Evolutionary conservation across 2,329 filamentous ascomycete species (phyloP).

Genomic region (Atkinsonella texensis): DNA sequence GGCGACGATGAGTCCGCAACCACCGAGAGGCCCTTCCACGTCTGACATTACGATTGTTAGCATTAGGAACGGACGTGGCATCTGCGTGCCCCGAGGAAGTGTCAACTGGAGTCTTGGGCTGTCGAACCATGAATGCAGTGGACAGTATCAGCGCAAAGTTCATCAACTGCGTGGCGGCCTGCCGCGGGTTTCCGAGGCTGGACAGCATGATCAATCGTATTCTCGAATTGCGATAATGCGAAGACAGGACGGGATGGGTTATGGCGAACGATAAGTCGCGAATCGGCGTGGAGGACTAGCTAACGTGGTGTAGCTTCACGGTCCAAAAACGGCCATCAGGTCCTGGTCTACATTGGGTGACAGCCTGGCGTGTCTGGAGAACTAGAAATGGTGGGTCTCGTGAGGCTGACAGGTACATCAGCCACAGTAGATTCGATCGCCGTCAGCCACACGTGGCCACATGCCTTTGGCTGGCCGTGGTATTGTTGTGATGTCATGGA

Average conservation of each 20-base stretch:
- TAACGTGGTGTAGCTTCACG: background rate
- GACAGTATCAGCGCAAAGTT: slow-evolving; percentile 87
- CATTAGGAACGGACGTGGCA: too few species aligned
- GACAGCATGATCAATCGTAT: slow-evolving; percentile 45
- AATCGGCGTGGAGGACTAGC: background rate
- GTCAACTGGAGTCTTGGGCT: background rate
- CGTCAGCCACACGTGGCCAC: background rate
- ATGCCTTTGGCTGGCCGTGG: background rate
- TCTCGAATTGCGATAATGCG: background rate
- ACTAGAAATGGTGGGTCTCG: slow-evolving; percentile 16
- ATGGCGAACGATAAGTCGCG: background rate
- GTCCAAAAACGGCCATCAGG: too few species aligned
- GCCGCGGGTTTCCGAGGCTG: slow-evolving; percentile 61
- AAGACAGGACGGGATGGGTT: background rate
- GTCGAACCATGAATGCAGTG: slow-evolving; percentile 73
- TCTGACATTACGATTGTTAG: slow-evolving; percentile 23
- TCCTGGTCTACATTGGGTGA: background rate
- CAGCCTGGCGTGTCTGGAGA: slow-evolving; percentile 9
- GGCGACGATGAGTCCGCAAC: slow-evolving; percentile 62
- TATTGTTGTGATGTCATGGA: slow-evolving; percentile 5
- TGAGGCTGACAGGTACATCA: background rate
- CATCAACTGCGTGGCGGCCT: slow-evolving; percentile 68
- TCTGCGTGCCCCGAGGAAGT: background rate
- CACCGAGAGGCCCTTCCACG: slow-evolving; percentile 83
- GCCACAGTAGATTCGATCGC: background rate